Evolutionary conservation across 371 early-diverging fungal species (phyloP), one percentile per base, ranked within the genome.

Genomic region (Chytridium lagenaria): DNA sequence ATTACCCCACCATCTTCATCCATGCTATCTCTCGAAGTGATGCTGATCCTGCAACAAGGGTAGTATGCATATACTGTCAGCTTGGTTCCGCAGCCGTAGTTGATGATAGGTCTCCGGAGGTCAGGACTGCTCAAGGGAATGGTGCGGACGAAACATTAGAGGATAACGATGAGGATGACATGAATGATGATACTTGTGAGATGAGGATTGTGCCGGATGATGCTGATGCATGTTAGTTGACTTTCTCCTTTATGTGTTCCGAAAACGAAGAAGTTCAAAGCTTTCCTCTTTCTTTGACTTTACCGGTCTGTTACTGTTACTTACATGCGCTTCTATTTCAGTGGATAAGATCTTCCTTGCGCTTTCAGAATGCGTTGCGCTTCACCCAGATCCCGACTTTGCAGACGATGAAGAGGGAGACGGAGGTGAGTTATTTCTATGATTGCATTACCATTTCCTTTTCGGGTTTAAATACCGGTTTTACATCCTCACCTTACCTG

Each of bases 1-100:
- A 89, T 66, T 94, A 92, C 64, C 90, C 87, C 0, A 86, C 88
- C 67, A 90, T 94, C 68, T 87, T 91, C 39, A 91, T 94, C 67
- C 93, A 94, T 67, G 94, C 94, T 23, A 89, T 91, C 59, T 91
- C 93, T 3, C 87, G 91, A 52, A 86, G 85, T 34, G 49, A 71
- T n/a, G 83, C 82, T 22, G 88, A 86, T 26, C 59, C 70, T 1
- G 64, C 74, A 22, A 64, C 37, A 2, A 30, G 16, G 36, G 84
- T 76, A 33, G 86, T 90, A 0, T 84, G 84, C 70, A 88, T 94
- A 69, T 94, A 92, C 73, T 92, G 91, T 71, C 94, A 94, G 78
- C 81, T 92, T 7, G 91, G 90, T 57, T 75, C 81, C 1, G 73
- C 74, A 26, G 59, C 83, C 23, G 75, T 84, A 2, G 23, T 66